Conservation (phyloP, 2,329 filamentous ascomycete genomes). For the Nigrograna mackinnonii region DNA sequence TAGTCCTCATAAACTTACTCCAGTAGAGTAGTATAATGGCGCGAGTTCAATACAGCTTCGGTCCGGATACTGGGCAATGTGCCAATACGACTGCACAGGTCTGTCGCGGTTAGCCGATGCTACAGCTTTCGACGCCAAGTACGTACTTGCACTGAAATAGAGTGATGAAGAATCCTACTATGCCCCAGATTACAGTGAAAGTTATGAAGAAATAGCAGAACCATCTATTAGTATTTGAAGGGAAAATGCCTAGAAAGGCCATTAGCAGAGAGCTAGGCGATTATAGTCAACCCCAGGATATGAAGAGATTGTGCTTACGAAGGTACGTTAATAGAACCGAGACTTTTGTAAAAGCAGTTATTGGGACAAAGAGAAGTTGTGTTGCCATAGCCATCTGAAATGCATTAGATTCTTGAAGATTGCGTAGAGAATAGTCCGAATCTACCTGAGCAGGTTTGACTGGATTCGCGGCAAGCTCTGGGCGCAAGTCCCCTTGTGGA, state of each 20-base stretch:
- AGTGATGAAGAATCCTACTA: conserved; percentile 25
- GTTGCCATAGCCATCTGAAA: conserved; percentile 24
- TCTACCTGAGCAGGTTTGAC: conserved; percentile 23
- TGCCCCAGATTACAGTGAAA: conserved; percentile 22
- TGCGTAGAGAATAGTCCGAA: neutral
- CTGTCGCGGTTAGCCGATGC: neutral
- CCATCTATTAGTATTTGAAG: conserved; percentile 26
- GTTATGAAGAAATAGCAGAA: conserved; percentile 29
- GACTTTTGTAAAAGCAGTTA: conserved; percentile 29
- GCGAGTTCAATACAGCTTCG: conserved; percentile 16
- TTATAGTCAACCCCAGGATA: conserved; percentile 3
- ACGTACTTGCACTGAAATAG: conserved; percentile 34
- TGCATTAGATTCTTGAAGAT: neutral
- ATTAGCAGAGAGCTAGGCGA: no score
- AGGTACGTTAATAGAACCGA: conserved; percentile 26
- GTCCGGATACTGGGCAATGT: conserved; percentile 6
- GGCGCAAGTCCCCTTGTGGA: conserved; percentile 23
- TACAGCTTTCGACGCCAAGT: neutral
- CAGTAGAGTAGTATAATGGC: conserved; percentile 14
- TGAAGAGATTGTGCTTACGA: conserved; percentile 8
- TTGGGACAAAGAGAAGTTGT: conserved; percentile 25
- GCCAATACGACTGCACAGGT: conserved; percentile 11
- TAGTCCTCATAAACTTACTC: conserved; percentile 5
- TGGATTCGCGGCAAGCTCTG: conserved; percentile 13
- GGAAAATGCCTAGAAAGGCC: conserved; percentile 28